Conservation (phyloP, 1,284 basidiomycete genomes). For the Singerocomus inundabilis region DNA sequence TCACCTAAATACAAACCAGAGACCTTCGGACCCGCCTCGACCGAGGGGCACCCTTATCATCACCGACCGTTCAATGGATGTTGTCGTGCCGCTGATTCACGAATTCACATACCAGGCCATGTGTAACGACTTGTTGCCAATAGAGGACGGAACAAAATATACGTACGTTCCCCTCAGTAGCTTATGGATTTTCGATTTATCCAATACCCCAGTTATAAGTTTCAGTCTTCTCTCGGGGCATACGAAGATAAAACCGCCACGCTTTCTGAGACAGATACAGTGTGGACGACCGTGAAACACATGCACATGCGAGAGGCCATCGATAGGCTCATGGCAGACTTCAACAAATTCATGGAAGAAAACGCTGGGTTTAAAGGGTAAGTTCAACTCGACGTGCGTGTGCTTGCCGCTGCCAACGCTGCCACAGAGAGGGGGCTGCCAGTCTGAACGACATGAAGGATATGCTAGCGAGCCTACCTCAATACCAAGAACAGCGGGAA, state of each 20-base stretch:
- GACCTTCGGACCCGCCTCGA: conserved; percentile 61
- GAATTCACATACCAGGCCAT: conserved; percentile 99
- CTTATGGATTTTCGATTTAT: conserved; percentile 1
- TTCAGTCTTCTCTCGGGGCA: conserved; percentile 78
- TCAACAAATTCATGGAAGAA: conserved; percentile 90
- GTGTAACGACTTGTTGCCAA: conserved; percentile 90
- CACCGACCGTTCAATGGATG: conserved; percentile 95
- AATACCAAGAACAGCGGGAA: conserved; percentile 94
- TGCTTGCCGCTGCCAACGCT: not conserved
- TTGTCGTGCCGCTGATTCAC: conserved; percentile 86
- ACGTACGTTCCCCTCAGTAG: conserved; percentile 50
- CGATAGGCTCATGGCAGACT: conserved; percentile 93
- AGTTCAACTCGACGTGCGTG: conserved; percentile 28
- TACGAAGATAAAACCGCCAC: conserved; percentile 86
- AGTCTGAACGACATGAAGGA: conserved; percentile 98
- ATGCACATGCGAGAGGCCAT: conserved; percentile 99
- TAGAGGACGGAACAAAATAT: conserved; percentile 85
- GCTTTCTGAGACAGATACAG: conserved; percentile 82
- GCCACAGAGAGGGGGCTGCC: conserved; percentile 68
- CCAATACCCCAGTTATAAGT: conserved; percentile 66
- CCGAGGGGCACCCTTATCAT: conserved; percentile 86
- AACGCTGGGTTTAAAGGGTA: conserved; percentile 89
- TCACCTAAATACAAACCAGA: conserved; percentile 40
- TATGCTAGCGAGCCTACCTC: conserved; percentile 94
- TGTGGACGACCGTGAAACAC: conserved; percentile 93